Base-by-base conservation (phyloP, 192 early-diverging fungal species). In the Backusella tarrabulga region DNA sequence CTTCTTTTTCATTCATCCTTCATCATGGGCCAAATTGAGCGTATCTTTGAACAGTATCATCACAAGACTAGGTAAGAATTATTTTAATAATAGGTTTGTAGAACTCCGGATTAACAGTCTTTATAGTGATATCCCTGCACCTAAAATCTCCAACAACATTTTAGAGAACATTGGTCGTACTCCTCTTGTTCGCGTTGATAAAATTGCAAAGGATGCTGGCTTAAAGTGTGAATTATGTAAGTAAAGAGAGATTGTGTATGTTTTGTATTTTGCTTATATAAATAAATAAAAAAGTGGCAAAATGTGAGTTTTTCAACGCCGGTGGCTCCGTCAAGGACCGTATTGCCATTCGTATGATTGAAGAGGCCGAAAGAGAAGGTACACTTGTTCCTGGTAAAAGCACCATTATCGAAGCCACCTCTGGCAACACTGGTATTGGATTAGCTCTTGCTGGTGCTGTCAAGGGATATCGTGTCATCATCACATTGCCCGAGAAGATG, bases 401-500 rank as follows among this genome's bases (percentile, higher is more conserved):
- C 63, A 99, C 97, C n/a, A 90, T 99, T 74, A 99, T 99, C 77
- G 98, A 99, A 86, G 96, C 98, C 56, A 99, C 98, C 34, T 98
- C 97, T 32, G 98, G 98, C 80, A 99, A 99, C 88, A 99, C 98
- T 38, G 98, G 98, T 76, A 99, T 99, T 80, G 98, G 98, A 60
- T 89, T 99, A 56, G 98, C 98, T 68, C 86, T 99, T 38, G 91
- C 97, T 73, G 96, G 94, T 63, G 97, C 98, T 19, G 95, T 99
- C 68, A 99, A 98, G 87, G 98, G 98, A 40, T 99, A 99, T 88
- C 90, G 93, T 73, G 91, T 93, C 78, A 97, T 99, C 80, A 99
- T 99, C 75, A 99, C 98, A 12, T 88, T 99, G 34, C 98, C 98
- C 35, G 98, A 99, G 84, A 99, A 99, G 83, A 99, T 99, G 98